Percentiles rank a stretch among this genome's conserved stretches.
These are phyloP conservation scores for Colletotrichum sp. DNA, from an alignment of 2,329 filamentous ascomycete species.

Conservation along the genomic window DNA sequence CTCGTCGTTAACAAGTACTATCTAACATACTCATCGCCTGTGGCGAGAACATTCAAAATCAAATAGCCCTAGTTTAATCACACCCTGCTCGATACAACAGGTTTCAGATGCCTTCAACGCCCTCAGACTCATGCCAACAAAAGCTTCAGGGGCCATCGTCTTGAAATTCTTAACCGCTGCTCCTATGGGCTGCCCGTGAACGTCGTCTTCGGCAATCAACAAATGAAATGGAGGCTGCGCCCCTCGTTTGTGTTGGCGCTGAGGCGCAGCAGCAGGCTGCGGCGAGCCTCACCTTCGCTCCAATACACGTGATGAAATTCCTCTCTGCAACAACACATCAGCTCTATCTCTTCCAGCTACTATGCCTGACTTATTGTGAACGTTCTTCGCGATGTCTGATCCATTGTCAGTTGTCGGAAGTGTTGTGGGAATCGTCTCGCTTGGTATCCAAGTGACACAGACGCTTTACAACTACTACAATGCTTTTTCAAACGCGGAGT, in stretches of 20 bases:
- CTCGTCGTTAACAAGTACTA: background rate
- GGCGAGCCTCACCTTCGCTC: background rate
- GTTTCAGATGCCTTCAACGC: background rate
- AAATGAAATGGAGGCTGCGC: background rate
- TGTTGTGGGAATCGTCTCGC: conserved; percentile 37
- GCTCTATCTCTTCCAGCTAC: background rate
- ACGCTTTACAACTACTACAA: conserved; percentile 37
- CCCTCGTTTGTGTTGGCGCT: background rate
- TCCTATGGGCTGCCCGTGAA: background rate
- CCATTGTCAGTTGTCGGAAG: conserved; percentile 27
- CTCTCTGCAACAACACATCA: background rate
- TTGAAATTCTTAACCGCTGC: background rate
- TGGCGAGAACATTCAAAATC: background rate
- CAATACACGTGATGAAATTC: background rate
- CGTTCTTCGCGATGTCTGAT: background rate
- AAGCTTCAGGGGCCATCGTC: background rate
- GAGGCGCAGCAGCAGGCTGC: background rate
- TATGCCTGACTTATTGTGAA: background rate
- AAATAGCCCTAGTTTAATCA: background rate
- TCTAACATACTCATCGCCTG: background rate
- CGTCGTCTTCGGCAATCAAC: background rate
- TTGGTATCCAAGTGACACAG: conserved; percentile 39
- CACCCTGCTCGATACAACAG: background rate
- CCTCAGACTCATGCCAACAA: background rate
- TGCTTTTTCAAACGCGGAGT: conserved; percentile 28